These are phyloP conservation scores for Aschersonia sp. DNA, from an alignment of 2,329 filamentous ascomycete genomes.

Conservation along the genomic window DNA sequence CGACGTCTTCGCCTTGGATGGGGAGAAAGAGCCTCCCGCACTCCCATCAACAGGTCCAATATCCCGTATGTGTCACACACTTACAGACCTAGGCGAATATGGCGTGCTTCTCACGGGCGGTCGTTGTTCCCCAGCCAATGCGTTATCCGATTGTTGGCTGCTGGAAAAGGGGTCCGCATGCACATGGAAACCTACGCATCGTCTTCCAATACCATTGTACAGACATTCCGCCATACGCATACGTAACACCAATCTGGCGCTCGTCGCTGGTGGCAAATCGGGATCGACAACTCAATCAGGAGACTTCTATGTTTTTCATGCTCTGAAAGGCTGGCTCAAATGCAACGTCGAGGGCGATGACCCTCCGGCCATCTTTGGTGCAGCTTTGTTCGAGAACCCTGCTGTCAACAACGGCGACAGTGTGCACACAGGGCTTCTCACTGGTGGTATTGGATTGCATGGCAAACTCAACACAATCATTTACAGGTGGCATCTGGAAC, in stretches of 20 bases:
- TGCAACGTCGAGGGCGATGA: slow-evolving; percentile 21
- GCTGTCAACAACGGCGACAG: slow-evolving; percentile 9
- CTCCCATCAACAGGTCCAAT: slow-evolving; percentile 16
- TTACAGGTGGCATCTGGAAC: slow-evolving; percentile 41
- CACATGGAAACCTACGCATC: slow-evolving; percentile 48
- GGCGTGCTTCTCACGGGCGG: slow-evolving; percentile 61
- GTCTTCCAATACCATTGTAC: slow-evolving; percentile 58
- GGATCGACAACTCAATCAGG: slow-evolving; percentile 31
- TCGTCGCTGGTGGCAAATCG: slow-evolving; percentile 50
- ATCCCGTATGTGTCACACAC: slow-evolving; percentile 57
- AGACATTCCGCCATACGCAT: slow-evolving; percentile 53
- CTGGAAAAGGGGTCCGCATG: slow-evolving; percentile 33
- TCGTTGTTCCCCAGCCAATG: slow-evolving; percentile 57
- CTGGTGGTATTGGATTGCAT: slow-evolving; percentile 55
- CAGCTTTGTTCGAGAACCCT: slow-evolving; percentile 18
- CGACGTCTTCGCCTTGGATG: slow-evolving; percentile 29
- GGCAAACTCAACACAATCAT: slow-evolving; percentile 48
- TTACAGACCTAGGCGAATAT: slow-evolving; percentile 46
- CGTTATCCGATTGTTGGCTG: slow-evolving; percentile 63
- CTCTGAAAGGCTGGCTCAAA: slow-evolving; percentile 28
- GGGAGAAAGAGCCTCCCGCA: slow-evolving; percentile 8
- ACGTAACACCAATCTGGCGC: slow-evolving; percentile 30
- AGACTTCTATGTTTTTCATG: slow-evolving; percentile 38
- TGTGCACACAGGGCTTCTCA: slow-evolving; percentile 43
- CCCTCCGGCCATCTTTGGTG: slow-evolving; percentile 28